A percentile compares a stretch with the other conserved stretches of the same genome.
These are phyloP conservation scores for Hyaloscypha bicolor DNA, from an alignment of 495 filamentous ascomycete genomes.

Conservation along the genomic window DNA sequence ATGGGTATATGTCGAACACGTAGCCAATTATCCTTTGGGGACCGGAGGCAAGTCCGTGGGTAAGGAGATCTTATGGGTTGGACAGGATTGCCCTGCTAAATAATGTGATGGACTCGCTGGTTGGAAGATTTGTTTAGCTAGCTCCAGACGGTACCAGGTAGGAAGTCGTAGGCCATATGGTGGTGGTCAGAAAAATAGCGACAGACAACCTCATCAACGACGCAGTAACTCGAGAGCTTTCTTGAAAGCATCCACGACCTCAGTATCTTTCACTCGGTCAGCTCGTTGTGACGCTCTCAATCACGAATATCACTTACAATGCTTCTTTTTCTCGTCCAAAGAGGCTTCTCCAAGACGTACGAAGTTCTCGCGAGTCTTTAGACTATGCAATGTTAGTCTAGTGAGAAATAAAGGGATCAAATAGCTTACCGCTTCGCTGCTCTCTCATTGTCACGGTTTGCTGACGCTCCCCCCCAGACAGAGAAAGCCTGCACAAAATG, in stretches of 20 bases:
- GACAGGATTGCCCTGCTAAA: too few species aligned
- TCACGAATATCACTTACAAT: constrained; percentile 56
- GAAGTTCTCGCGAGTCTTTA: constrained; percentile 75
- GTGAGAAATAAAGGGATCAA: constrained; percentile 10
- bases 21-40: neutral
- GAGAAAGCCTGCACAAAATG: constrained; percentile 59
- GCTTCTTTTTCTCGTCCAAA: constrained; percentile 70
- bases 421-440: constrained; percentile 61
- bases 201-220: neutral
- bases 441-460: constrained; percentile 68
- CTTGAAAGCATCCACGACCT: constrained; percentile 81
- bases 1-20: neutral
- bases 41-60: neutral
- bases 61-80: neutral
- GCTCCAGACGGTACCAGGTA: neutral
- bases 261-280: constrained; percentile 53
- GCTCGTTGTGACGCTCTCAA: neutral
- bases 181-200: neutral
- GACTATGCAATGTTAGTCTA: constrained; percentile 42
- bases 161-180: too few species aligned
- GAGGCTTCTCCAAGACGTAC: constrained; percentile 69
- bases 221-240: constrained; percentile 50
- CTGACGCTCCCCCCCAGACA: constrained; percentile 67
- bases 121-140: too few species aligned
- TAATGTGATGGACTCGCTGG: too few species aligned